Evolutionary conservation across 768 basidiomycete genomes (phyloP), one percentile per base, ranked within the genome.

Genomic region (Termitomyces sp.): DNA sequence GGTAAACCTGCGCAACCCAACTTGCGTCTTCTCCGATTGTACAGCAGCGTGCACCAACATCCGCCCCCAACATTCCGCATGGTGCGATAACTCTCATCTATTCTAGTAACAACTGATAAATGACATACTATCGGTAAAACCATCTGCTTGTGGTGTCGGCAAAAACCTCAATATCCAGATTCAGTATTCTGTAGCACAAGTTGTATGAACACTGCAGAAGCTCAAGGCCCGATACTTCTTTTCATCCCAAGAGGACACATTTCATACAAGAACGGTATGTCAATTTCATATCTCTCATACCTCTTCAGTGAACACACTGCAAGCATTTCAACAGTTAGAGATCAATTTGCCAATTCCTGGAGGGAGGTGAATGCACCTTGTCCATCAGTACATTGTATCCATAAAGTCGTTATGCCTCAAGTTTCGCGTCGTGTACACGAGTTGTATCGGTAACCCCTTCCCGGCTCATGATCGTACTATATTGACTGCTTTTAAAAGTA

Each of bases 211-310:
- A 75, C 79, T 61, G 84, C 77, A 2, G 81, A 79, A 62, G 76
- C 74, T 63, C 78, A 69, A 57, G 84, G 80, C 0, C 84, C 85
- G 2, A 73, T 75, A 62, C 64, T 88, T 47, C 65, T 88, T 9
- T 85, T 86, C 57, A 80, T 88, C 14, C 85, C 83, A 27, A 68
- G 67, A 24, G 77, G 74, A 9, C 85, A 88, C 65, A 74, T 74
- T 26, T 87, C 84, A 0, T 88, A 87, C 71, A 80, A 76, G 68
- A 85, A 79, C 57, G 86, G 86, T 87, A 62, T 31, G 80, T 68
- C 22, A 39, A 1, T 22, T 8, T 53, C n/a, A 31, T 31, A 22
- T 20, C 41, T 12, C 4, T 24, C n/a, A 31, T 31, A 22, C 22
- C 41, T 12, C 4, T 24, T 24, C 13, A 5, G 24, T 34, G 3